Evolutionary conservation across 1,139 yeast genomes (phyloP).

Genomic region (Suhomyces bolitotheri): DNA sequence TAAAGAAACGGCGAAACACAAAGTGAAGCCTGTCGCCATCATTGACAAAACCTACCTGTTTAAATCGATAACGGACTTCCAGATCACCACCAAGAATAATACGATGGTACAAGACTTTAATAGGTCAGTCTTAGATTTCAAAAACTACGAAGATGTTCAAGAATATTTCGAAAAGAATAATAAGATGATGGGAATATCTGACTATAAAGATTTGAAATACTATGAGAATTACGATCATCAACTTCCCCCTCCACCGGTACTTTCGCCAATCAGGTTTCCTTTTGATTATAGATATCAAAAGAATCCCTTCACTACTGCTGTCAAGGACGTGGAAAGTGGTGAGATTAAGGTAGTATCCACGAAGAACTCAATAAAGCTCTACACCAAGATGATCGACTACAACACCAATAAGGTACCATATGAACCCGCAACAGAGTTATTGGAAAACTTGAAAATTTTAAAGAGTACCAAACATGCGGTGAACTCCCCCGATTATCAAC

Average conservation of each 20-base stretch:
- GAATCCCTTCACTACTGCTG: constrained; percentile 53
- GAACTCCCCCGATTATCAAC: constrained; percentile 30
- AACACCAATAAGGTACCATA: constrained; percentile 31
- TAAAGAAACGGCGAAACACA: constrained; percentile 28
- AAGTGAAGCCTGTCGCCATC: constrained; percentile 63
- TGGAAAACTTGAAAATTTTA: constrained; percentile 33
- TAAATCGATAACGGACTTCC: constrained; percentile 88
- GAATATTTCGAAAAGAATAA: constrained; percentile 42
- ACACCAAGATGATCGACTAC: constrained; percentile 47
- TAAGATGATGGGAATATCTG: constrained; percentile 33
- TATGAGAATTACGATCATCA: constrained; percentile 54
- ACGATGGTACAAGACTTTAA: constrained; percentile 41
- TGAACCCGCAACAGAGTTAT: constrained; percentile 39
- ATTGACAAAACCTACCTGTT: constrained; percentile 73
- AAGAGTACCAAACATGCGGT: constrained; percentile 22
- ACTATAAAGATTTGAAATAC: constrained; percentile 27
- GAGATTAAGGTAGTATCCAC: constrained; percentile 44
- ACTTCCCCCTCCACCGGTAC: constrained; percentile 84
- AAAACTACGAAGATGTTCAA: constrained; percentile 40
- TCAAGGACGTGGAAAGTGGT: constrained; percentile 66
- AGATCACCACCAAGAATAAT: constrained; percentile 63
- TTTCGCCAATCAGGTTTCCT: constrained; percentile 75
- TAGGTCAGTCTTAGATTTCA: constrained; percentile 24
- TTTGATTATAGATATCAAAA: constrained; percentile 55
- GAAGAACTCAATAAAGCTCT: constrained; percentile 41